Percentiles rank a stretch among this genome's conserved stretches.
phyloP scores from a whole-genome alignment of 495 filamentous ascomycete species.

The Mycothermus thermophilus region DNA sequence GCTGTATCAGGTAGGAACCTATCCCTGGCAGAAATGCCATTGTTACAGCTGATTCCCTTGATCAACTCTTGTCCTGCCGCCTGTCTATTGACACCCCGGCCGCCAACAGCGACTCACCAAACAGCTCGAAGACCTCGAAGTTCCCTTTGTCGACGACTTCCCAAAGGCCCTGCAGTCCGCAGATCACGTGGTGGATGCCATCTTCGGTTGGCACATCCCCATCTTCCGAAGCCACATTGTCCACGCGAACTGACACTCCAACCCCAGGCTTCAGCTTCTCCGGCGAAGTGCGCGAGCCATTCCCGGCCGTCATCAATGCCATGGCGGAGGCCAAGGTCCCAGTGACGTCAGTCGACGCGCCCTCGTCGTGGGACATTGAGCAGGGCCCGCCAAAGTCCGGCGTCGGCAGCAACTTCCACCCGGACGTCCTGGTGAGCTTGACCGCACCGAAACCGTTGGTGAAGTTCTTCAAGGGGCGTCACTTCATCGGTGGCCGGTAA shows the following conservation, averaged over 20 bases:
- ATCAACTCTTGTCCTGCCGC: no score
- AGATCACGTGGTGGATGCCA: constrained; percentile 79
- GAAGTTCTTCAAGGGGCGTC: constrained; percentile 65
- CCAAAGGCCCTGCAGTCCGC: constrained; percentile 44
- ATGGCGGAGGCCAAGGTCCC: constrained; percentile 58
- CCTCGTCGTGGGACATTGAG: constrained; percentile 88
- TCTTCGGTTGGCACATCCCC: constrained; percentile 52
- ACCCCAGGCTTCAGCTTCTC: constrained; percentile 72
- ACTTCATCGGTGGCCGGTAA: constrained; percentile 75
- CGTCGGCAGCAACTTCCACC: constrained; percentile 66
- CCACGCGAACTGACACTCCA: not conserved
- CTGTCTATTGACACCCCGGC: no score
- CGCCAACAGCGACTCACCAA: constrained; percentile 73
- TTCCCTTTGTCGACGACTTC: constrained; percentile 82
- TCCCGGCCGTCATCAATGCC: constrained; percentile 62
- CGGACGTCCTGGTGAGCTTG: constrained; percentile 65
- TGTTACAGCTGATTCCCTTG: no score
- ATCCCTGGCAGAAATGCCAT: no score
- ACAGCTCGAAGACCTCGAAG: constrained; percentile 66
- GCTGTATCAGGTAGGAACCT: constrained; percentile 67
- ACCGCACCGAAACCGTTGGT: constrained; percentile 93
- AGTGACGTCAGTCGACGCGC: constrained; percentile 80
- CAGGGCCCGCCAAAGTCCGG: constrained; percentile 65
- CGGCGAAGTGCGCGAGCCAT: constrained; percentile 84
- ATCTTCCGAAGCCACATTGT: no score